A percentile compares a stretch with the other conserved stretches of the same genome.
Evolutionary conservation across 2,329 filamentous ascomycete genomes (phyloP).

Genomic region (Alternaria alternata): DNA sequence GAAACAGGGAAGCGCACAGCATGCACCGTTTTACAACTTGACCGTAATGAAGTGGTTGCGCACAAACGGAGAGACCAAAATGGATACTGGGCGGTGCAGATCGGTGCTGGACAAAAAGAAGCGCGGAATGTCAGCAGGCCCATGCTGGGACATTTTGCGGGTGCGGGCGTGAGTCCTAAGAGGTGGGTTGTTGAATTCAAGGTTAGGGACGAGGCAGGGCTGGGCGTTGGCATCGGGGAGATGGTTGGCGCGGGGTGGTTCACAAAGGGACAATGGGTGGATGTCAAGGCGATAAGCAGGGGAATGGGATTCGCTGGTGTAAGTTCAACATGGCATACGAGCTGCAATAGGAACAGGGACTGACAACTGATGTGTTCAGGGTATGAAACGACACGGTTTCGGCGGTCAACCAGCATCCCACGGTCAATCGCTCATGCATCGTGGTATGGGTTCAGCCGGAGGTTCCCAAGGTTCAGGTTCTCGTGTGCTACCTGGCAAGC

Average conservation of each 20-base stretch:
- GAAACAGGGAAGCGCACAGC: constrained; percentile 78
- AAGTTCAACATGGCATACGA: constrained; percentile 34
- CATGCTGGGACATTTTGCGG: constrained; percentile 86
- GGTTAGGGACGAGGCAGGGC: constrained; percentile 75
- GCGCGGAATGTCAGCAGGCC: constrained; percentile 81
- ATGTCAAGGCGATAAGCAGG: constrained; percentile 78
- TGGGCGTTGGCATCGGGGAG: constrained; percentile 77
- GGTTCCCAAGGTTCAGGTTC: constrained; percentile 91
- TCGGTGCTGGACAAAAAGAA: constrained; percentile 79
- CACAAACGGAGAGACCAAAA: constrained; percentile 82
- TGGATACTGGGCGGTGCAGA: constrained; percentile 93
- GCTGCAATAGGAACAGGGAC: not conserved
- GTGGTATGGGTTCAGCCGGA: constrained; percentile 88
- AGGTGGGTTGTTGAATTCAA: constrained; percentile 84
- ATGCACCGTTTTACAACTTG: constrained; percentile 93
- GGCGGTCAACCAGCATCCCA: constrained; percentile 88
- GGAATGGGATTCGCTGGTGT: constrained; percentile 92
- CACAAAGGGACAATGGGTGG: constrained; percentile 86
- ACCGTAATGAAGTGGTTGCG: constrained; percentile 87
- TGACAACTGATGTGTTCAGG: constrained; percentile 51
- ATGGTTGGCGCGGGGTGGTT: constrained; percentile 90
- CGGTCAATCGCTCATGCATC: constrained; percentile 94
- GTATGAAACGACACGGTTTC: constrained; percentile 97
- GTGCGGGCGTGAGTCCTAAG: constrained; percentile 83
- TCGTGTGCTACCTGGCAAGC: constrained; percentile 92